phyloP scores from a whole-genome alignment of 2,329 filamentous ascomycete species.

The Fusarium sp. region DNA sequence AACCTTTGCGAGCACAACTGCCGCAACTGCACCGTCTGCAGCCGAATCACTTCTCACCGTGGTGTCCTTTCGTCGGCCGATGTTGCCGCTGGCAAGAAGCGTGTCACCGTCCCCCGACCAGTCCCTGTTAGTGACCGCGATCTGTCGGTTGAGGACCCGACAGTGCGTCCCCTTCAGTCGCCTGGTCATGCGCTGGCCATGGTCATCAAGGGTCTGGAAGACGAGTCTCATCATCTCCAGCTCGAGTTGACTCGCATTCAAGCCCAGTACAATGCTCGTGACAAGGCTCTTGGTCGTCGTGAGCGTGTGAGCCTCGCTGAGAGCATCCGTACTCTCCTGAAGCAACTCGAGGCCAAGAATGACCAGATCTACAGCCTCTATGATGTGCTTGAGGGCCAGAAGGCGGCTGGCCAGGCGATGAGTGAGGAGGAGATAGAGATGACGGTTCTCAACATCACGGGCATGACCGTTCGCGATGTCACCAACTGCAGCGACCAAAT shows the following conservation, averaged over 20 bases:
- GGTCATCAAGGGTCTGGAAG: slow-evolving; percentile 82
- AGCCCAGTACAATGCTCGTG: slow-evolving; percentile 68
- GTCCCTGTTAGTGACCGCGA: slow-evolving; percentile 70
- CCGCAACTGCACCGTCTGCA: slow-evolving; percentile 65
- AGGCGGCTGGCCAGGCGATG: slow-evolving; percentile 69
- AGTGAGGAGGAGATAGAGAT: slow-evolving; percentile 68
- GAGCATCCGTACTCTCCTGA: slow-evolving; percentile 67
- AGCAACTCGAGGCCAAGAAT: slow-evolving; percentile 73
- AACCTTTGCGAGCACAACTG: slow-evolving; percentile 63
- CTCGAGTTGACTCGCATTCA: slow-evolving; percentile 70
- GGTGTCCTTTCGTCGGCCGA: slow-evolving; percentile 51
- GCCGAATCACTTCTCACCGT: slow-evolving; percentile 59
- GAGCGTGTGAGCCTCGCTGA: slow-evolving; percentile 67
- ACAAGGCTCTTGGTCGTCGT: slow-evolving; percentile 70
- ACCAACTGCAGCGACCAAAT: slow-evolving; percentile 51
- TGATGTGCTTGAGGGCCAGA: slow-evolving; percentile 84
- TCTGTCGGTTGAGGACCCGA: slow-evolving; percentile 59
- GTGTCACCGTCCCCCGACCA: slow-evolving; percentile 68
- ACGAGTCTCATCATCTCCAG: slow-evolving; percentile 80
- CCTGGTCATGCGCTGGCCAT: slow-evolving; percentile 77
- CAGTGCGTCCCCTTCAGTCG: slow-evolving; percentile 70
- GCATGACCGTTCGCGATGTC: slow-evolving; percentile 55
- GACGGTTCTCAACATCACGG: slow-evolving; percentile 65
- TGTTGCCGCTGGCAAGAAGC: slow-evolving; percentile 59
- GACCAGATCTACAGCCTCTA: slow-evolving; percentile 84